Conservation (phyloP, 768 basidiomycete species). For the Crassisporium funariophilum region DNA sequence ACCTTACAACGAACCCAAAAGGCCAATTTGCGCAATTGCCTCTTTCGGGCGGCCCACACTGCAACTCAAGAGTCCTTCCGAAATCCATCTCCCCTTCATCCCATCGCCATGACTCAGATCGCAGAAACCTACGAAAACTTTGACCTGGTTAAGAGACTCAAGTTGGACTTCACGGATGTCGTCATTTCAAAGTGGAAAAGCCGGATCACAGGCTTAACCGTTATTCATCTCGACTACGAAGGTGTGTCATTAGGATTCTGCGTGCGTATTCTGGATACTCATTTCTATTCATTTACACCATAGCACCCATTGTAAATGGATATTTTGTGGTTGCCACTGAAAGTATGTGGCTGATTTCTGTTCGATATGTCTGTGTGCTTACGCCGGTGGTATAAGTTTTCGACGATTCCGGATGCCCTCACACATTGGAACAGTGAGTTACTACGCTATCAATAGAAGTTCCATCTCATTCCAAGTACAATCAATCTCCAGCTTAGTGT, state of each 20-base stretch:
- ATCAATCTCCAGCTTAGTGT: slow-evolving; percentile 90
- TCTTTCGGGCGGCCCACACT: slow-evolving; percentile 30
- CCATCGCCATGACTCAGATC: slow-evolving; percentile 29
- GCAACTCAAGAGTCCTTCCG: slow-evolving; percentile 11
- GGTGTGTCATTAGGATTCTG: slow-evolving; percentile 46
- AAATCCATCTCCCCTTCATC: slow-evolving; percentile 7
- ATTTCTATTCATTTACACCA: slow-evolving; percentile 19
- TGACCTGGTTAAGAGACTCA: slow-evolving; percentile 76
- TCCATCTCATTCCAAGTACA: slow-evolving; percentile 10
- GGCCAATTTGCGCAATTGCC: slow-evolving; percentile 26
- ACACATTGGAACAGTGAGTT: slow-evolving; percentile 94
- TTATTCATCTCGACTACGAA: slow-evolving; percentile 91
- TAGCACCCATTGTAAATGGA: slow-evolving; percentile 87
- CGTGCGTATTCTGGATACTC: neutral
- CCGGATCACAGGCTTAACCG: slow-evolving; percentile 80
- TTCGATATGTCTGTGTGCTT: neutral
- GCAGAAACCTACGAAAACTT: slow-evolving; percentile 70
- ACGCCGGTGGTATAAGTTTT: slow-evolving; percentile 59
- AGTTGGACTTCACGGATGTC: slow-evolving; percentile 80
- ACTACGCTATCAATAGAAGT: slow-evolving; percentile 3
- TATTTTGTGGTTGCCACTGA: slow-evolving; percentile 91
- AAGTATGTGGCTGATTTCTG: slow-evolving; percentile 48
- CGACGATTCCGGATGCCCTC: slow-evolving; percentile 92
- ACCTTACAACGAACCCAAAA: slow-evolving; percentile 11
- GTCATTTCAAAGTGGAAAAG: slow-evolving; percentile 88